Percentiles rank a stretch among this genome's conserved stretches.
These are phyloP conservation scores for Blastobotrys petasosporus DNA, from an alignment of 1,139 yeast species.

Conservation along the genomic window DNA sequence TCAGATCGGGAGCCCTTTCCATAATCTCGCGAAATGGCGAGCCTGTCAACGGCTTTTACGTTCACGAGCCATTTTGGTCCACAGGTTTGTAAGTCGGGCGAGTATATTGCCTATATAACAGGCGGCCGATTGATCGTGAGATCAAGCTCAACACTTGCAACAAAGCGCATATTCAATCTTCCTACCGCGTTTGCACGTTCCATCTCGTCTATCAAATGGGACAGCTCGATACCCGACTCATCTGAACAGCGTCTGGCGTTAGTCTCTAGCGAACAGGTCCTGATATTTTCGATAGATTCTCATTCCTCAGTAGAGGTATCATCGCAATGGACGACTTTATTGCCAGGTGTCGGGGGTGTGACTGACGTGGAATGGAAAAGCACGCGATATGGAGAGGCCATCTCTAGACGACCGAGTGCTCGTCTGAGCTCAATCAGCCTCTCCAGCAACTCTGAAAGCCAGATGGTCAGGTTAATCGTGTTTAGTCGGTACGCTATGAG, in stretches of 20 bases:
- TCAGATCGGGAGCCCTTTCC: no score
- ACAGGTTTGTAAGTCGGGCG: constrained; percentile 18
- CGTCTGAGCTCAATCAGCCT: neutral
- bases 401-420: neutral
- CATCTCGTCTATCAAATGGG: constrained; percentile 19
- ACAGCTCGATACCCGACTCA: constrained; percentile 12
- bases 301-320: neutral
- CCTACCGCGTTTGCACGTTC: constrained; percentile 17
- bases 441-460: neutral
- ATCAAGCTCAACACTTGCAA: constrained; percentile 18
- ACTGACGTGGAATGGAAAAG: constrained; percentile 22
- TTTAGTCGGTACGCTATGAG: constrained; percentile 17
- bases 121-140: constrained; percentile 22
- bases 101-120: constrained; percentile 22
- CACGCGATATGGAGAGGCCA: constrained; percentile 2
- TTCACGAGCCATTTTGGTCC: constrained; percentile 18
- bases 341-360: constrained; percentile 20
- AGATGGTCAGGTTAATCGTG: constrained; percentile 15
- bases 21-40: constrained; percentile 7
- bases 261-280: constrained; percentile 16
- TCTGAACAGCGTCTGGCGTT: constrained; percentile 23
- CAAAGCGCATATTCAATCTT: constrained; percentile 19
- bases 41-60: constrained; percentile 14
- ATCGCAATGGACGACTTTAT: constrained; percentile 12
- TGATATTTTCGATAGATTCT: constrained; percentile 17